Base-by-base conservation (phyloP, 2,329 filamentous ascomycete species). In the Venturia effusa region DNA sequence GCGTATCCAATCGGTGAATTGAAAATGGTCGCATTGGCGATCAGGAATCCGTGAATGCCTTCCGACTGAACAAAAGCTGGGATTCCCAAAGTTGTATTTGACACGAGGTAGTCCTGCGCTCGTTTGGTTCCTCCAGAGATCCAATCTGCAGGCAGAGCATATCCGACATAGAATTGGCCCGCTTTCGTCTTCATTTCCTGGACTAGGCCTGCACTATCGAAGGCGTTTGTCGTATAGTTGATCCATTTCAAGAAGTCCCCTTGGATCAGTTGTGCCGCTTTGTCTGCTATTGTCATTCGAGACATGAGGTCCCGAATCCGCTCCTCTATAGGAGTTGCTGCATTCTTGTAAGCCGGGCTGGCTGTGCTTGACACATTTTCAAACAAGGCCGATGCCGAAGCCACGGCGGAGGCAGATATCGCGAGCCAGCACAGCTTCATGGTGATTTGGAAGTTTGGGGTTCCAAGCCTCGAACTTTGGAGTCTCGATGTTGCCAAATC, bases 21-120 rank as follows among this genome's bases (percentile, higher is more conserved):
- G 78, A 90, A 92, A 65, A 91, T 88, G 1, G 88, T 91, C 2
- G 87, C 88, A 71, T 90, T 90, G 11, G 83, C 82, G 54, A 87
- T 82, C 39, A 90, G 77, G 67, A 90, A 85, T 1, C 88, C 88
- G 69, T 91, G 88, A 55, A 91, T 87, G 43, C 84, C 87, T 74
- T 92, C 88, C 3, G 83, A 88, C 73, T 91, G 88, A 17, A 88
- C 84, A 68, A 90, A 81, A 0, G 88, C 84, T 7, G 88, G 88
- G 62, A 91, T 91, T 0, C 87, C 88, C 10, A 87, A 75, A 1
- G 82, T 84, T 1, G 86, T 88, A 67, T 87, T 84, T 22, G 89
- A 77, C 59, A 85, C 68, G 2, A 89, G 76, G 67, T 90, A 90
- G 62, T 90, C 85, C 69, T 91, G 88, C 3, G 80, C 88, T 43